Percentiles rank a stretch among this genome's conserved stretches.
phyloP scores from a whole-genome alignment of 2,329 filamentous ascomycete genomes.

The Paecilomyces sp. region DNA sequence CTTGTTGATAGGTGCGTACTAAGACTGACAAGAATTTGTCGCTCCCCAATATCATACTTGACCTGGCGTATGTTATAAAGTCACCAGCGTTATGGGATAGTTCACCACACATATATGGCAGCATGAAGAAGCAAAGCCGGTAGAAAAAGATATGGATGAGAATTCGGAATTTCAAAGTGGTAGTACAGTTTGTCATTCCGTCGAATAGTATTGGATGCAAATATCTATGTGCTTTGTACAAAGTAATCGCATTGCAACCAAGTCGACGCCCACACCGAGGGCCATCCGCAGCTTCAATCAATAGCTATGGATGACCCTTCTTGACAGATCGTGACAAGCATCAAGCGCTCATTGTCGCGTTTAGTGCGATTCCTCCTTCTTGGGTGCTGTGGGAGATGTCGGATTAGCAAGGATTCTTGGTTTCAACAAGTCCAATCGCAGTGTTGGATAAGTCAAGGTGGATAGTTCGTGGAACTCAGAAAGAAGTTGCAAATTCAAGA shows the following conservation, averaged over 20 bases:
- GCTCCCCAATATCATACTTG: neutral
- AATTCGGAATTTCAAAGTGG: constrained; percentile 10
- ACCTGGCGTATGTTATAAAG: neutral
- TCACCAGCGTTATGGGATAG: neutral
- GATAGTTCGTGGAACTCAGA: constrained; percentile 9
- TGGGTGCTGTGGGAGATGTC: constrained; percentile 56
- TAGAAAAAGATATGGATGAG: neutral
- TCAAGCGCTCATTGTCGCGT: constrained; percentile 2
- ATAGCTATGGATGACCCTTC: constrained; percentile 12
- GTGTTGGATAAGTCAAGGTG: neutral
- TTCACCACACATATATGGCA: neutral
- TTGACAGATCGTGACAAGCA: constrained; percentile 6
- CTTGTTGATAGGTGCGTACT: neutral
- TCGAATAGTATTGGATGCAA: constrained; percentile 22
- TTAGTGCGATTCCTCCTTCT: constrained; percentile 32
- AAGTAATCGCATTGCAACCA: constrained; percentile 19
- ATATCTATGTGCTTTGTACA: constrained; percentile 35
- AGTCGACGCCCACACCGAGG: constrained; percentile 17
- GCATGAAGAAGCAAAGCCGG: neutral
- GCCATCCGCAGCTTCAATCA: constrained; percentile 13
- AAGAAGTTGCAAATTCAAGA: neutral
- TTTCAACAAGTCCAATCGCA: neutral
- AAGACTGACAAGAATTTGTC: neutral
- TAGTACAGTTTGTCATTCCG: constrained; percentile 34
- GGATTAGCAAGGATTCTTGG: neutral